Evolutionary conservation across 2,329 filamentous ascomycete genomes (phyloP).

Genomic region (Plectosphaerella sp.): DNA sequence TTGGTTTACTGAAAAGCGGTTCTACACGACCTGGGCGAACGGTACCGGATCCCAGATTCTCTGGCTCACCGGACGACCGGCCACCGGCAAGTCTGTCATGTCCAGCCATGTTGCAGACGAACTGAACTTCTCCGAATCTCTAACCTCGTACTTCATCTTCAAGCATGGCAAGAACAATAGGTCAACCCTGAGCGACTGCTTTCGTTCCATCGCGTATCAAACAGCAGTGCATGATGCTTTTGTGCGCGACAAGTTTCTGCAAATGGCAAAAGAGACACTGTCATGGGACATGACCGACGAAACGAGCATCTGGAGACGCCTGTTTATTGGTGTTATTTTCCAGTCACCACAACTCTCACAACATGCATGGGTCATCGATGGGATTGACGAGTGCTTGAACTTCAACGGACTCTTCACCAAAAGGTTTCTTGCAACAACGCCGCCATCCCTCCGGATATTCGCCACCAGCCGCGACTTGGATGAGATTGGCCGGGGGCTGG

Average conservation of each 20-base stretch:
- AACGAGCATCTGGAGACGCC: slow-evolving; percentile 15
- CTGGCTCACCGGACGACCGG: slow-evolving; percentile 22
- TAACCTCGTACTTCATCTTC: slow-evolving; percentile 24
- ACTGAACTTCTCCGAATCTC: slow-evolving; percentile 6
- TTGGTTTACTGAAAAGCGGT: slow-evolving; percentile 19
- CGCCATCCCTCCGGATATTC: slow-evolving; percentile 18
- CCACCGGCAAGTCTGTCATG: slow-evolving; percentile 23
- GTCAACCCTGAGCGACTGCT: slow-evolving; percentile 18
- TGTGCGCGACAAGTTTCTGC: slow-evolving; percentile 13
- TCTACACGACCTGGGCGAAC: slow-evolving; percentile 16
- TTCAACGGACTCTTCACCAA: slow-evolving; percentile 14
- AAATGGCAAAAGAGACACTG: slow-evolving; percentile 10
- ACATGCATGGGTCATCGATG: slow-evolving; percentile 25
- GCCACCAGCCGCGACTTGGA: slow-evolving; percentile 20
- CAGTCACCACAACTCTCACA: slow-evolving; percentile 9
- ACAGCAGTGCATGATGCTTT: slow-evolving; percentile 19
- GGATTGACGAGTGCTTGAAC: slow-evolving; percentile 21
- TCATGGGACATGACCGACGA: slow-evolving; percentile 18
- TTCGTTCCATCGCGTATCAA: slow-evolving; percentile 21
- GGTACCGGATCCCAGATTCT: slow-evolving; percentile 13
- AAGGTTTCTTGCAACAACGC: slow-evolving; percentile 11
- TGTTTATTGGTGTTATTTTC: slow-evolving; percentile 19
- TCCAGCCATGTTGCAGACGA: slow-evolving; percentile 20
- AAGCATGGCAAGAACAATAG: slow-evolving; percentile 15
- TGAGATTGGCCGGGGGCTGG: slow-evolving; percentile 18